Base-by-base conservation (phyloP, 2,329 filamentous ascomycete species). In the Whalleya microplaca region DNA sequence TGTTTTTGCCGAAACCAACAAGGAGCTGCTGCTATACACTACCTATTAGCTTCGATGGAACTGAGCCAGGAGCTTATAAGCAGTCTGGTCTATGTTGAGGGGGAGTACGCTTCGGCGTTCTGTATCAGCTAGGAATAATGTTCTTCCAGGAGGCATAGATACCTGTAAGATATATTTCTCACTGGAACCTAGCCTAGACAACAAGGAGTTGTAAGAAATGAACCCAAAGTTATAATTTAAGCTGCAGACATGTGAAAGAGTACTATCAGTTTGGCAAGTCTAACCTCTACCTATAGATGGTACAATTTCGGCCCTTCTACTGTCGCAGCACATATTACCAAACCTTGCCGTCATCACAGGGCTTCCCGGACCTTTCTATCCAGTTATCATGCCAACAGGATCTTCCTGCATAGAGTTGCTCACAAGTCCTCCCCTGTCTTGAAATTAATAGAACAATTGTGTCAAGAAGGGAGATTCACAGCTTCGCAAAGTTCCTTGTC, bases 371-470 rank as follows among this genome's bases (percentile, higher is more conserved):
- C 80, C 1, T 84, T 83, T 64, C 73, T 83, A 18, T 80, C 81
- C 48, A 84, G 84, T 63, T 85, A 81, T 67, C 78, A 83, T 61
- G 81, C 82, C 6, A 80, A 77, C 62, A 82, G 80, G 59, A 76
- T 85, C 23, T 80, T 84, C 61, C 73, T 85, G 2, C 82, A 85
- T 63, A 75, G 82, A 2, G 82, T 85, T 8, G 82, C 82, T 2
- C 84, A 84, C 68, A 81, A 80, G 62, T 74, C 72, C 19, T 72
- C 84, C 4, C 82, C 82, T 1, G 71, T 8, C 32, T 7, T 82
- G 42, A 83, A 73, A n/a, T 78, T 83, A 50, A 75, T 80, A 78
- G 83, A 50, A 75, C 80, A 1, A 67, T 66, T 1, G 74, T 78
- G 29, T 81, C 80, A 1, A 73, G 83, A 51, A 66, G 68, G n/a